Base-by-base conservation (phyloP, 1,284 basidiomycete species). In the Trametes sp. region DNA sequence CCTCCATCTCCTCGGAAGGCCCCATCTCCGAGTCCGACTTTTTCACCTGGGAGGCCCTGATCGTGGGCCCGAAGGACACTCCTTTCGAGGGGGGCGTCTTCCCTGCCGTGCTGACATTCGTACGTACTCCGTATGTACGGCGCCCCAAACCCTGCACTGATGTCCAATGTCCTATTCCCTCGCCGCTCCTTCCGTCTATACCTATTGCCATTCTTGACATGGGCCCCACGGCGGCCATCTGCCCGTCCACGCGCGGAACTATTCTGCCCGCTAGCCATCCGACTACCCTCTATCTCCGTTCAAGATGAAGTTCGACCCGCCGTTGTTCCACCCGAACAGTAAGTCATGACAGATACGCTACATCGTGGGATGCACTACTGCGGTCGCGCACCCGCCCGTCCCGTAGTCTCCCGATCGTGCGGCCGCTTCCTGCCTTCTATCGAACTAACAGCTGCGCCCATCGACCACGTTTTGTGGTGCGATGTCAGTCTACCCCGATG, bases 81-180 rank as follows among this genome's bases (percentile, higher is more conserved):
- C 98, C 98, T 1, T 99, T 98, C 76, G 98, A 99, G 83, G 98
- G 96, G 54, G 98, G 98, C 59, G 88, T 99, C 29, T 99, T 99
- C 72, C 87, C 90, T 52, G 98, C 98, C 35, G 93, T 90, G 74
- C 84, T 99, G 68, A 92, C 87, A 61, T 99, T 98, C 77, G 95
- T 96, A 76, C 74, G 94, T 86, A 35, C 38, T 46, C 48, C 49
- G 49, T 56, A 64, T 62, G 57, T 57, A 59, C 51, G 28, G 26
- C 64, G 54, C 57, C n/a, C 38, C 45, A 11, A n/a, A 44, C 41
- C 28, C 54, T 46, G 35, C 54, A 58, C 63, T 64, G 44, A 66
- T 59, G 33, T 45, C 48, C 53, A 46, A 48, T 50, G 31, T 53
- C 58, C 31, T 62, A 41, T 52, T 49, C 53, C 50, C 50, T 16